These are phyloP conservation scores for Heterobasidion irregulare DNA, from an alignment of 1,284 basidiomycete genomes.

Conservation along the genomic window DNA sequence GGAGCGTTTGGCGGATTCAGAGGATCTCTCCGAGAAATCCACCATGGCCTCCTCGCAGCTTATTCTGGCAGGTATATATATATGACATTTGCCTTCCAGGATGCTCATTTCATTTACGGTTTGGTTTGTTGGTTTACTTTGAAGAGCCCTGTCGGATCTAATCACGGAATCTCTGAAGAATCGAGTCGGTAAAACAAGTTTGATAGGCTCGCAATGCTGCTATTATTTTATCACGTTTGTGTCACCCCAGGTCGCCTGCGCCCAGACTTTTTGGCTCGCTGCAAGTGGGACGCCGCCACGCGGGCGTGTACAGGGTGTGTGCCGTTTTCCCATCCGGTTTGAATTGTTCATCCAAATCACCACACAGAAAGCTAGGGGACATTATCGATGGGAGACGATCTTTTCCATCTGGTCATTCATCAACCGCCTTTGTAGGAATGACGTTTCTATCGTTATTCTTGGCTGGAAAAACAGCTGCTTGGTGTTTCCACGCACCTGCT, in stretches of 20 bases:
- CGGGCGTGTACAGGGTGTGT: slow-evolving; percentile 48
- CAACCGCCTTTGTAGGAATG: slow-evolving; percentile 58
- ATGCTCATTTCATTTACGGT: background rate
- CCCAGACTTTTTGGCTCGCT: slow-evolving; percentile 62
- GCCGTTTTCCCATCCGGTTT: background rate
- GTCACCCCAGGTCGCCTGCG: slow-evolving; percentile 44
- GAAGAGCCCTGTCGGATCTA: slow-evolving; percentile 37
- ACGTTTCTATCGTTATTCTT: slow-evolving; percentile 54
- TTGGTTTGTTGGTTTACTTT: background rate
- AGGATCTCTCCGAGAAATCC: slow-evolving; percentile 40
- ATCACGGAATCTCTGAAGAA: slow-evolving; percentile 53
- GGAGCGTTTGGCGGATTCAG: slow-evolving; percentile 27
- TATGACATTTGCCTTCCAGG: background rate
- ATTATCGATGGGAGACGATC: slow-evolving; percentile 49
- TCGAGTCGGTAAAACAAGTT: slow-evolving; percentile 48
- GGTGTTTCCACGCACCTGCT: slow-evolving; percentile 39
- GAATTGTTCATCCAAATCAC: background rate
- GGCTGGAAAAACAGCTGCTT: slow-evolving; percentile 54
- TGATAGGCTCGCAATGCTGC: too few species aligned
- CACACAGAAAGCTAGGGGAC: slow-evolving; percentile 26
- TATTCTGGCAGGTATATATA: slow-evolving; percentile 34
- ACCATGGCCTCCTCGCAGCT: slow-evolving; percentile 47
- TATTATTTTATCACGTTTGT: background rate
- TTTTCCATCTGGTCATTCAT: slow-evolving; percentile 65
- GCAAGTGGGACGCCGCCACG: slow-evolving; percentile 44